Base-by-base conservation (phyloP, 306 rosid species). In the Prunus kanzakura region DNA sequence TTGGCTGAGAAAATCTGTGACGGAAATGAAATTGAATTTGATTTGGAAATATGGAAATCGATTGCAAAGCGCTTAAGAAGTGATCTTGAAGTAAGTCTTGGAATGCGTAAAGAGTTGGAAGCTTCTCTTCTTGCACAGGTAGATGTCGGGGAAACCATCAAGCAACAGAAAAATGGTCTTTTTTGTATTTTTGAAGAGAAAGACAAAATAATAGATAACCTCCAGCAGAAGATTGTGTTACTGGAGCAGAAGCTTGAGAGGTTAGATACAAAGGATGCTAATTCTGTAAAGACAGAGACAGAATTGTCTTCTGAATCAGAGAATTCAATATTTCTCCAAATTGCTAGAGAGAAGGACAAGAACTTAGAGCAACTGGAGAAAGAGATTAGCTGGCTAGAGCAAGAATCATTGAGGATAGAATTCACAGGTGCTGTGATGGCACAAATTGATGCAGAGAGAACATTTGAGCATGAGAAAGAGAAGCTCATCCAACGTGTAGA, bases 91-190 rank as follows among this genome's bases (percentile, higher is more conserved):
- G 87, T 76, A 82, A 86, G 74, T 70, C 86, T 77, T 32, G 78
- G 10, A 32, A 22, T 71, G 68, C 88, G 92, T 51, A 90, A 76
- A 76, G 90, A 88, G 78, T 78, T 95, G 25, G 99, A 95, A 86
- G 78, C 88, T 79, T 92, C 96, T 47, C 93, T 92, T 79, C 87
- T 92, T 62, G 85, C 83, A 65, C 89, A 95, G 83, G 83, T 92
- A 51, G 90, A 79, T 60, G 74, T 76, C 67, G 90, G 84, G 35
- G 97, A 89, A 82, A 79, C 81, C 76, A 70, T 82, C 64, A 84
- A 88, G 90, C 85, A 83, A 78, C 91, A 88, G 80, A 90, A 81
- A 67, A 76, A 76, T 22, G 70, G 68, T 67, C 82, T 90, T 74
- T 61, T 71, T 27, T 15, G 8, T 51, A 78, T 78, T 80, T 61